phyloP scores from a whole-genome alignment of 2,329 filamentous ascomycete genomes.

The Westerdykella aurantiaca region DNA sequence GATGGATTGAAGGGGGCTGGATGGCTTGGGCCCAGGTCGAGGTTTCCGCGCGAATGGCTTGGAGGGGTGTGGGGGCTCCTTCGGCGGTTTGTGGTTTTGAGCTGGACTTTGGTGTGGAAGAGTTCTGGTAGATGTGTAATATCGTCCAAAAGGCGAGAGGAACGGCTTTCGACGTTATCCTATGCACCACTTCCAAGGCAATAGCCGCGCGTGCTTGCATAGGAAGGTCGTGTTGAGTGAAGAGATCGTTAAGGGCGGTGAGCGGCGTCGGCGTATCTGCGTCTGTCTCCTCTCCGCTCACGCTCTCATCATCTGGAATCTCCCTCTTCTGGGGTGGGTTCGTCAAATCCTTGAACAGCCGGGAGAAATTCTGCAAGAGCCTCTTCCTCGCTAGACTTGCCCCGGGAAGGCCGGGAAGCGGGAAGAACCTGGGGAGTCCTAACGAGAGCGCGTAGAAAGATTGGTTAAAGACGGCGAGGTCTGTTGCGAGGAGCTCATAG shows the following conservation, averaged over 20 bases:
- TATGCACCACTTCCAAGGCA: constrained; percentile 24
- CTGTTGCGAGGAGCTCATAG: constrained; percentile 41
- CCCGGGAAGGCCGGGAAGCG: constrained; percentile 43
- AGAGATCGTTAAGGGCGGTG: constrained; percentile 26
- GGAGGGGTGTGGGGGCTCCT: constrained; percentile 12
- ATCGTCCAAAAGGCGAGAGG: constrained; percentile 32
- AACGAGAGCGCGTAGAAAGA: constrained; percentile 50
- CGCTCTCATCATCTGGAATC: constrained; percentile 27
- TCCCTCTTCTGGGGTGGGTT: constrained; percentile 24
- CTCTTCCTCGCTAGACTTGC: constrained; percentile 32
- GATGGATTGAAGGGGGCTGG: constrained; percentile 34
- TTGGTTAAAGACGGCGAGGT: constrained; percentile 52
- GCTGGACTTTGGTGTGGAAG: constrained; percentile 5
- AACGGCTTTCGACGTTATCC: constrained; percentile 23
- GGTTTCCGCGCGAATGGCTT: constrained; percentile 24
- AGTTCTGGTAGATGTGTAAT: constrained; percentile 19
- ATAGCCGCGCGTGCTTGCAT: constrained; percentile 26
- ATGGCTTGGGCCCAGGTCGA: constrained; percentile 24
- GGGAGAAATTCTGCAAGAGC: constrained; percentile 22
- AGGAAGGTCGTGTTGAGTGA: constrained; percentile 23
- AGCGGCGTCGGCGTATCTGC: constrained; percentile 30
- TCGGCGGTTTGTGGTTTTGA: constrained; percentile 3
- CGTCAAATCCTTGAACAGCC: constrained; percentile 23
- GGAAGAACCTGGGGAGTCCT: constrained; percentile 52
- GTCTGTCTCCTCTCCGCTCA: constrained; percentile 29